These are phyloP conservation scores for Fraxinus sp. DNA, from an alignment of 305 asterid species.

Conservation along the genomic window DNA sequence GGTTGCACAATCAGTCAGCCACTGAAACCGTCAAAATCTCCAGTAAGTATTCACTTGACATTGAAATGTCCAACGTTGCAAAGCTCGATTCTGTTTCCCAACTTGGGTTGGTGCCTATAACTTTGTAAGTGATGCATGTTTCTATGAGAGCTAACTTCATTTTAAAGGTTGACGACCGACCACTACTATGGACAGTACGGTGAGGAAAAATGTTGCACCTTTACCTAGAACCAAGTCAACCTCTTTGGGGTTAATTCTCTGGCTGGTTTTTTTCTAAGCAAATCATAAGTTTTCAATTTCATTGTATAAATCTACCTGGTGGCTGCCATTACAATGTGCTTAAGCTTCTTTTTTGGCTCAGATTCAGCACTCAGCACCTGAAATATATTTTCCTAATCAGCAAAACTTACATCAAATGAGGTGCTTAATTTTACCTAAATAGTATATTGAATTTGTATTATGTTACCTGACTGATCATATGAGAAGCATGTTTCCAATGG, in stretches of 20 bases:
- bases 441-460: not conserved
- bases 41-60: not conserved
- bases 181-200: not conserved
- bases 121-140: not conserved
- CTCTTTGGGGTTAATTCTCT: not conserved
- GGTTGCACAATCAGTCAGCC: not conserved
- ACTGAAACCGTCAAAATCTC: not conserved
- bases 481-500: slow-evolving; percentile 82
- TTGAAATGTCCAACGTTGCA: not conserved
- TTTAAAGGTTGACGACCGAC: not conserved
- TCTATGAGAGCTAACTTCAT: not conserved
- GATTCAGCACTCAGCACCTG: slow-evolving; percentile 74
- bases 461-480: slow-evolving; percentile 74
- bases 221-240: not conserved
- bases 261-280: not conserved
- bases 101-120: not conserved
- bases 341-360: slow-evolving; percentile 84
- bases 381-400: slow-evolving; percentile 2
- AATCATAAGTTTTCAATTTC: not conserved
- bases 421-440: not conserved
- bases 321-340: slow-evolving; percentile 86
- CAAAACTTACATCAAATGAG: not conserved
- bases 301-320: slow-evolving; percentile 55
- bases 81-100: not conserved
- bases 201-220: not conserved